Conservation (phyloP, 1,284 basidiomycete genomes). For the Volvariella surrecta region DNA sequence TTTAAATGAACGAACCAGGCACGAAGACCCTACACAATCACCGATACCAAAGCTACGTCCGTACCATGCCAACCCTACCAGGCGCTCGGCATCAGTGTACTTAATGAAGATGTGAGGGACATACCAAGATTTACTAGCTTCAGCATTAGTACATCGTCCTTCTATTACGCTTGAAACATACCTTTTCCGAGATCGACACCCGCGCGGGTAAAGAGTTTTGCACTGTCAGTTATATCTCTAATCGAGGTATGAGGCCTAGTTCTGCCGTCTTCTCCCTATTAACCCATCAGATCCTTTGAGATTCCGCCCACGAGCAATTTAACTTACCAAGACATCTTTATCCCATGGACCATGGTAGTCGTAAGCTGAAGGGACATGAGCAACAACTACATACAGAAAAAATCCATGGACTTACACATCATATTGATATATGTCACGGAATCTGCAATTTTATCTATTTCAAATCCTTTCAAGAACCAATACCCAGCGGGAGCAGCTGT, state of each 20-base stretch:
- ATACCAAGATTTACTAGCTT: no score
- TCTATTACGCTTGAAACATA: not conserved
- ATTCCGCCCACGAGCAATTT: conserved; percentile 12
- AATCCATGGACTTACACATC: conserved; percentile 11
- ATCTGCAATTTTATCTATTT: conserved; percentile 17
- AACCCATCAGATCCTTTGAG: conserved; percentile 12
- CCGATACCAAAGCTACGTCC: conserved; percentile 7
- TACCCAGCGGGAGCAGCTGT: conserved; percentile 17
- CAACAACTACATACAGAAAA: conserved; percentile 7
- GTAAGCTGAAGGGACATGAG: conserved; percentile 10
- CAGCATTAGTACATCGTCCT: no score
- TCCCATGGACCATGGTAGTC: conserved; percentile 19
- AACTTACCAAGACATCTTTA: conserved; percentile 11
- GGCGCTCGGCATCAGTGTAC: not conserved
- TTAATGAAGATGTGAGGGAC: not conserved
- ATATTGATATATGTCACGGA: conserved; percentile 16
- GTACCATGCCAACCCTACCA: conserved; percentile 17
- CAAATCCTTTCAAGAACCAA: conserved; percentile 19
- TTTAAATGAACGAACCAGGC: no score
- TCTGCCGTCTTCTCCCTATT: not conserved
- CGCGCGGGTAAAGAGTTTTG: not conserved
- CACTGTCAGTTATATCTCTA: not conserved
- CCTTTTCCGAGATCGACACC: conserved; percentile 1
- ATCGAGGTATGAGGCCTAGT: not conserved
- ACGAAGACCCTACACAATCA: not conserved